These are phyloP conservation scores for Paraphoma chrysanthemicola DNA, from an alignment of 2,329 filamentous ascomycete species.

Conservation along the genomic window DNA sequence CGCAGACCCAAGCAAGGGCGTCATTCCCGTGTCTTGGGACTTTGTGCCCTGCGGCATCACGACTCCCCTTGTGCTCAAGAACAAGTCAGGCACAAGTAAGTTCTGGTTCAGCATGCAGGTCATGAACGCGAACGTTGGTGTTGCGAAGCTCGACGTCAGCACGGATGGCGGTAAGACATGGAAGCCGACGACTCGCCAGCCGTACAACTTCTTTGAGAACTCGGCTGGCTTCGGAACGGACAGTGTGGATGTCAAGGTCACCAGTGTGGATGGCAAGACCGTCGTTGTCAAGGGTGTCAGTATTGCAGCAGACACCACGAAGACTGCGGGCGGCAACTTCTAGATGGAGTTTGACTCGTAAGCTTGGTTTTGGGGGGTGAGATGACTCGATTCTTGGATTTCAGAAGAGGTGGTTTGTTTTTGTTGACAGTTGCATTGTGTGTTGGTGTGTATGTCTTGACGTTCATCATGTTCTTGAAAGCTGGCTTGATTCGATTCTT, in stretches of 20 bases:
- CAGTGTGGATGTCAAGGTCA: slow-evolving; percentile 64
- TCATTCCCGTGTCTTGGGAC: slow-evolving; percentile 59
- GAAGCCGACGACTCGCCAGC: slow-evolving; percentile 61
- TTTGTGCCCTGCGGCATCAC: slow-evolving; percentile 61
- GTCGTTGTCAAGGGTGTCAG: slow-evolving; percentile 61
- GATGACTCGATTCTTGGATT: background rate
- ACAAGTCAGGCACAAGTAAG: slow-evolving; percentile 60
- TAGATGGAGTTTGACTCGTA: background rate
- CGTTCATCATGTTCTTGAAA: background rate
- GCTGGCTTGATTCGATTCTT: background rate
- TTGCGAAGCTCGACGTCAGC: slow-evolving; percentile 66
- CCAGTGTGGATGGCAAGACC: slow-evolving; percentile 58
- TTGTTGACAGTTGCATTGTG: background rate
- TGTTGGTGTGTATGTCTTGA: background rate
- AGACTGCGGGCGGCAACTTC: slow-evolving; percentile 44
- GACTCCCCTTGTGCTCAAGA: slow-evolving; percentile 58
- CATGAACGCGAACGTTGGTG: slow-evolving; percentile 65
- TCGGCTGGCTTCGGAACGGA: slow-evolving; percentile 62
- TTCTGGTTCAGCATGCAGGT: slow-evolving; percentile 70
- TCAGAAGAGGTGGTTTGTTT: background rate
- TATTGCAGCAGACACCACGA: slow-evolving; percentile 43
- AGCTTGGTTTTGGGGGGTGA: background rate
- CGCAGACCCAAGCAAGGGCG: slow-evolving; percentile 52
- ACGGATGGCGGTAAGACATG: slow-evolving; percentile 66
- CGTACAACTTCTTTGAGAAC: slow-evolving; percentile 68